Conservation (phyloP, 768 basidiomycete genomes). For the Harrya chromipes region DNA sequence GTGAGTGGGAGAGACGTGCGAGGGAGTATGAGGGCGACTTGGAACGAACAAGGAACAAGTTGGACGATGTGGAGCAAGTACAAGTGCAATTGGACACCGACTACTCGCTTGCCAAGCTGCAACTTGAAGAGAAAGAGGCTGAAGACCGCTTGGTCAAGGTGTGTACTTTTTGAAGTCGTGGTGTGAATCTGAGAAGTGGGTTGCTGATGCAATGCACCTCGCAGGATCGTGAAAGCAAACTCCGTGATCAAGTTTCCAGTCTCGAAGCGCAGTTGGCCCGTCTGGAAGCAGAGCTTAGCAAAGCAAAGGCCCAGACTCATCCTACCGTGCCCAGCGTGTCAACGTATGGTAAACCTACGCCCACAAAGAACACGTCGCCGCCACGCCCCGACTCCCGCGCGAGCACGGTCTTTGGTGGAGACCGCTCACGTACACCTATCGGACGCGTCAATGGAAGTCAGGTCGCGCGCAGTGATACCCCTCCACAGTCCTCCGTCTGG, state of each 20-base stretch:
- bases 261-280: constrained; percentile 60
- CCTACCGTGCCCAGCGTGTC: constrained; percentile 32
- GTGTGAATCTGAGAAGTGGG: neutral
- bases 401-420: constrained; percentile 55
- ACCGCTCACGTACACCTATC: constrained; percentile 52
- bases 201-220: constrained; percentile 3
- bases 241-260: constrained; percentile 61
- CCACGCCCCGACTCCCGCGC: constrained; percentile 74
- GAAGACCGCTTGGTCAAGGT: constrained; percentile 69
- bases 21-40: constrained; percentile 67
- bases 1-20: constrained; percentile 79
- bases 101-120: constrained; percentile 59
- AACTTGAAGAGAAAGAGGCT: constrained; percentile 74
- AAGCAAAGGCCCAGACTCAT: constrained; percentile 35
- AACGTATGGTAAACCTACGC: constrained; percentile 38
- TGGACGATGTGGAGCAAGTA: constrained; percentile 66
- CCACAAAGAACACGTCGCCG: constrained; percentile 37
- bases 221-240: constrained; percentile 69
- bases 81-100: constrained; percentile 69
- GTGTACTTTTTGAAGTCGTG: constrained; percentile 7
- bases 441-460: constrained; percentile 33
- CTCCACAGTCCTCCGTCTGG: constrained; percentile 60
- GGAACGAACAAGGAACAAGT: constrained; percentile 53
- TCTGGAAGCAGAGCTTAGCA: constrained; percentile 57
- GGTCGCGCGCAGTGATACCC: constrained; percentile 41